Evolutionary conservation across 345 rosid species (phyloP).

Genomic region (Moricandia moricandioides): DNA sequence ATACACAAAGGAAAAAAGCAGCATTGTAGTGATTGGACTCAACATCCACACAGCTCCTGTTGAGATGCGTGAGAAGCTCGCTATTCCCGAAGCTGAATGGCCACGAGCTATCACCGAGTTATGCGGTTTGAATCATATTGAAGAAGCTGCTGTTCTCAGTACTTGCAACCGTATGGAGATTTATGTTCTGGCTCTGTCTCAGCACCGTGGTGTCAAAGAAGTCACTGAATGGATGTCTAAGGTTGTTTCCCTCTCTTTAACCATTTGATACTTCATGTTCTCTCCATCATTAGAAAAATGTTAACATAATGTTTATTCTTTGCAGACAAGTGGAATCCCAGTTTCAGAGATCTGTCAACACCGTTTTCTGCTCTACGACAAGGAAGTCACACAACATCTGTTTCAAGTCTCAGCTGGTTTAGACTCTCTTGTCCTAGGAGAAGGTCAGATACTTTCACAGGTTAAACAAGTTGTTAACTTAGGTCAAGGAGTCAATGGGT

Average conservation of each 20-base stretch:
- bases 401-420: conserved; percentile 98
- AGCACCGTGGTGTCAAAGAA: conserved; percentile 69
- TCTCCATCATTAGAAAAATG: background rate
- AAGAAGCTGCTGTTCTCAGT: background rate
- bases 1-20: background rate
- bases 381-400: conserved; percentile 79
- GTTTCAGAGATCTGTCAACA: conserved; percentile 66
- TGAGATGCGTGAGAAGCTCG: conserved; percentile 8
- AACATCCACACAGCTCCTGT: background rate
- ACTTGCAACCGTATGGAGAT: conserved; percentile 47
- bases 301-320: conserved; percentile 13
- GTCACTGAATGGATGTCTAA: conserved; percentile 87
- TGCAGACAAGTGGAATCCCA: conserved; percentile 72
- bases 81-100: background rate
- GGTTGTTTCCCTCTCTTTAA: conserved; percentile 42
- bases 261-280: background rate
- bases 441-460: conserved; percentile 81
- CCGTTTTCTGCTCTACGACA: conserved; percentile 74
- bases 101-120: background rate
- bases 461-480: conserved; percentile 71
- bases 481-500: conserved; percentile 70
- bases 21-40: background rate
- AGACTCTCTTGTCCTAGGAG: conserved; percentile 78
- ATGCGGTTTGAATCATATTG: background rate
- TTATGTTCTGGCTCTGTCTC: conserved; percentile 20